Evolutionary conservation across 2,329 filamentous ascomycete species (phyloP).

Genomic region (Penicillium palitans): DNA sequence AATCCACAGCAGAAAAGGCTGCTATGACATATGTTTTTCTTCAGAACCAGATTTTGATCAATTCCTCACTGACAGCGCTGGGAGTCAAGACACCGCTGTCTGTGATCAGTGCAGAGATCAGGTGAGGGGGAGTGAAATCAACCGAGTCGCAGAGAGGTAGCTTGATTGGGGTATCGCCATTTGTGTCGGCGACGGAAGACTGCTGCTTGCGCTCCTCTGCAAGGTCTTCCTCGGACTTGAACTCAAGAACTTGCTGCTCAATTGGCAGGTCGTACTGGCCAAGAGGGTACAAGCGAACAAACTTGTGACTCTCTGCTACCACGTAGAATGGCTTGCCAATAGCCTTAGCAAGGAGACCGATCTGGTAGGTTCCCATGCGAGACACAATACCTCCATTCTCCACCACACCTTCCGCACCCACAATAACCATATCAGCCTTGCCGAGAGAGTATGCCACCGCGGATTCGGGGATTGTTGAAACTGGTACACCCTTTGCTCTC

Average conservation of each 20-base stretch:
- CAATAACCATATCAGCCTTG: slow-evolving; percentile 68
- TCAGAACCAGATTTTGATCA: slow-evolving; percentile 63
- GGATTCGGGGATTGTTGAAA: slow-evolving; percentile 75
- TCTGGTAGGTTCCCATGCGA: slow-evolving; percentile 80
- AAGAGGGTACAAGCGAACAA: slow-evolving; percentile 81
- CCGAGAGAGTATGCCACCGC: slow-evolving; percentile 77
- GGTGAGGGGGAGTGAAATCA: slow-evolving; percentile 57
- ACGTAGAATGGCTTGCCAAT: slow-evolving; percentile 81
- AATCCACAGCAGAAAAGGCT: slow-evolving; percentile 11
- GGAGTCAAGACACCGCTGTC: slow-evolving; percentile 64
- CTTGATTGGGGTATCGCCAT: slow-evolving; percentile 19
- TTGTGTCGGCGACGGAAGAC: slow-evolving; percentile 25
- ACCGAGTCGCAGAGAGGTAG: slow-evolving; percentile 40
- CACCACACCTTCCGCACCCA: slow-evolving; percentile 78
- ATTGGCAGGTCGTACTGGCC: slow-evolving; percentile 80
- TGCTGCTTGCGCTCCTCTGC: slow-evolving; percentile 49
- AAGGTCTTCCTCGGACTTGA: slow-evolving; percentile 59
- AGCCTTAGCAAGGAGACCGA: slow-evolving; percentile 75
- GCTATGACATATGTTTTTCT: not conserved
- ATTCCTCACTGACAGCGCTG: slow-evolving; percentile 65
- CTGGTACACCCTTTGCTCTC: slow-evolving; percentile 72
- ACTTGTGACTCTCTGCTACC: slow-evolving; percentile 94
- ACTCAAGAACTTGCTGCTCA: slow-evolving; percentile 74
- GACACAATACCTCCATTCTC: slow-evolving; percentile 93
- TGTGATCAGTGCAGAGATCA: slow-evolving; percentile 65